phyloP scores from a whole-genome alignment of 2,329 filamentous ascomycete genomes.

The Sordariomycetes sp. region DNA sequence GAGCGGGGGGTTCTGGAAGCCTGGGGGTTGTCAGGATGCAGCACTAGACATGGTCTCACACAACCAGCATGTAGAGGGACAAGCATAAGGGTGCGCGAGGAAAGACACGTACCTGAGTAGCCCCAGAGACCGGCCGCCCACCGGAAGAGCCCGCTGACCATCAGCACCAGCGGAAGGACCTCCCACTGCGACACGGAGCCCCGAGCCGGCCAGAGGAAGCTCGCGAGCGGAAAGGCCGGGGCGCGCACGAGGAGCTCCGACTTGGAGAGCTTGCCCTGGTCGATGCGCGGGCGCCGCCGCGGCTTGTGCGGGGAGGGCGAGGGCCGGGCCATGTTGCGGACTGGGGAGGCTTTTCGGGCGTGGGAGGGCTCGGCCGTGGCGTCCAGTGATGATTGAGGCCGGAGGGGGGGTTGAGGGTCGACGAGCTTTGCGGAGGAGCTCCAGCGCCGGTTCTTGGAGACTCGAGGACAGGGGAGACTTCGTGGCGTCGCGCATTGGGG shows the following conservation, averaged over 20 bases:
- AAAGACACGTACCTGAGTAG: conserved; percentile 62
- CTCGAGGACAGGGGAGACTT: background rate
- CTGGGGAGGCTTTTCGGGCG: background rate
- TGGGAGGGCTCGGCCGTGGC: background rate
- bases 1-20: conserved; percentile 75
- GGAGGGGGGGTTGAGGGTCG: background rate
- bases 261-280: conserved; percentile 28
- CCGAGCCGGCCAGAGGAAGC: conserved; percentile 90
- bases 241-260: conserved; percentile 30
- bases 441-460: background rate
- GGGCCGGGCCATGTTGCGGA: conserved; percentile 35
- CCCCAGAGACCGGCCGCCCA: conserved; percentile 92
- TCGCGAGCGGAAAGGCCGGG: conserved; percentile 80
- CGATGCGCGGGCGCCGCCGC: conserved; percentile 45
- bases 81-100: background rate
- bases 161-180: conserved; percentile 74
- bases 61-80: background rate
- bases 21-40: conserved; percentile 25
- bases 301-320: conserved; percentile 48
- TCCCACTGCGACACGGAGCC: conserved; percentile 85
- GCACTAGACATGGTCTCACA: background rate
- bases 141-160: conserved; percentile 82
- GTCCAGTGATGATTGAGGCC: background rate
- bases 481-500: background rate
- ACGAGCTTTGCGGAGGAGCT: background rate